Evolutionary conservation across 2,329 filamentous ascomycete genomes (phyloP), one percentile per base, ranked within the genome.

Genomic region (Metarhizium sp.): DNA sequence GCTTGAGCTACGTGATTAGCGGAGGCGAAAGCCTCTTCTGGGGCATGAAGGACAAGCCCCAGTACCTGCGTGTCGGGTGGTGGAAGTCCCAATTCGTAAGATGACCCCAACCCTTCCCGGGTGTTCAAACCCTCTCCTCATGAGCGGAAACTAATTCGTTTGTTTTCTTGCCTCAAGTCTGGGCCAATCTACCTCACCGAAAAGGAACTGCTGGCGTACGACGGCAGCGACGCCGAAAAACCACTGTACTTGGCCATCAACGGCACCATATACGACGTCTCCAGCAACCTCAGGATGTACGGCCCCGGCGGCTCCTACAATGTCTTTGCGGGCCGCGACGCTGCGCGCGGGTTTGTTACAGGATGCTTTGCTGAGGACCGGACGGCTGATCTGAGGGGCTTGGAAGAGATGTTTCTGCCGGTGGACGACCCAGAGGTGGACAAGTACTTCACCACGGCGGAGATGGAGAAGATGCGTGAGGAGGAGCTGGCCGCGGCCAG

Each of bases 221-320:
- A 95, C 73, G 95, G 94, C 73, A 79, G 75, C 56, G 85, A 96
- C 71, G 75, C 84, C 10, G 69, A 73, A 7, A 84, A 87, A 57
- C 94, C 94, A 6, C 83, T 97, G 69, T 95, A 96, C 75, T 81
- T 99, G 55, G 90, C 91, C 59, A 84, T 99, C 65, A 92, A 94
- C 75, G 86, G 88, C 66, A 88, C 84, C 56, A 88, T 95, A 72
- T 94, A 87, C 78, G 90, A 95, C 71, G 90, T 95, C 45, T 81
- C 82, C n/a, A 73, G 78, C 34, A 85, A 84, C 54, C 77, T 81
- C 62, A 71, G 79, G 69, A 75, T 87, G 72, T 94, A 94, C 75
- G 89, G 89, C 0, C 86, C 92, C 0, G 91, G 90, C 32, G 94
- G 92, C 4, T 84, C 84, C 42, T 99, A 99, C 77, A 79, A 85